These are phyloP conservation scores for Penicillium soppii DNA, from an alignment of 495 filamentous ascomycete species.

Conservation along the genomic window DNA sequence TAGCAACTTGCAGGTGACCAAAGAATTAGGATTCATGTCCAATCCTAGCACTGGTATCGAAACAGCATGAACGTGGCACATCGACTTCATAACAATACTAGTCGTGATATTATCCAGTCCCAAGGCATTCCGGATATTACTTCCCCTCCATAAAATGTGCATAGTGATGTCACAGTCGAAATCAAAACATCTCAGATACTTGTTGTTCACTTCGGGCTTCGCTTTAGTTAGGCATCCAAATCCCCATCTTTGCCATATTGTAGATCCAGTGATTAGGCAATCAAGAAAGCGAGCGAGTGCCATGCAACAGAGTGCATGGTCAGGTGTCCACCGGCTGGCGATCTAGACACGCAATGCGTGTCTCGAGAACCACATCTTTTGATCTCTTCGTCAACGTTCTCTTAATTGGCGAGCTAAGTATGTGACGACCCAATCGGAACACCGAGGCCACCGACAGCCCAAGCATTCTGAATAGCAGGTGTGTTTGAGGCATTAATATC, in stretches of 20 bases:
- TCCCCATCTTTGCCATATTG: too few relatives aligned
- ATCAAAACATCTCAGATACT: too few relatives aligned
- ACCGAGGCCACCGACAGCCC: slow-evolving; percentile 30
- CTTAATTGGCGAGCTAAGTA: slow-evolving; percentile 6
- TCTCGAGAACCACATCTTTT: neutral
- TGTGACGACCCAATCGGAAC: slow-evolving; percentile 31
- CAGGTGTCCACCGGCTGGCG: neutral
- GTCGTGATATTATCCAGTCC: slow-evolving; percentile 2
- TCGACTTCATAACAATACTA: neutral
- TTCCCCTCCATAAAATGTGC: neutral
- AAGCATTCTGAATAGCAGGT: slow-evolving; percentile 33
- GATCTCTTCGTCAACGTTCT: neutral
- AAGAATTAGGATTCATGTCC: neutral
- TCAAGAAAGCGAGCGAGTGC: too few relatives aligned
- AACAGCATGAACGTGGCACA: neutral
- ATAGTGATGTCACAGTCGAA: neutral
- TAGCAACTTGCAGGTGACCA: neutral
- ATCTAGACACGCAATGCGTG: too few relatives aligned
- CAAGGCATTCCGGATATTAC: neutral
- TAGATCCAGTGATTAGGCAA: too few relatives aligned
- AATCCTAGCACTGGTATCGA: neutral
- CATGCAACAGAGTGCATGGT: too few relatives aligned
- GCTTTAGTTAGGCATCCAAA: too few relatives aligned
- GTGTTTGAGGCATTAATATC: slow-evolving; percentile 22
- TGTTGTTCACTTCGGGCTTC: too few relatives aligned